phyloP scores from a whole-genome alignment of 2,329 filamentous ascomycete genomes.

The Ophiostoma pallidulum region DNA sequence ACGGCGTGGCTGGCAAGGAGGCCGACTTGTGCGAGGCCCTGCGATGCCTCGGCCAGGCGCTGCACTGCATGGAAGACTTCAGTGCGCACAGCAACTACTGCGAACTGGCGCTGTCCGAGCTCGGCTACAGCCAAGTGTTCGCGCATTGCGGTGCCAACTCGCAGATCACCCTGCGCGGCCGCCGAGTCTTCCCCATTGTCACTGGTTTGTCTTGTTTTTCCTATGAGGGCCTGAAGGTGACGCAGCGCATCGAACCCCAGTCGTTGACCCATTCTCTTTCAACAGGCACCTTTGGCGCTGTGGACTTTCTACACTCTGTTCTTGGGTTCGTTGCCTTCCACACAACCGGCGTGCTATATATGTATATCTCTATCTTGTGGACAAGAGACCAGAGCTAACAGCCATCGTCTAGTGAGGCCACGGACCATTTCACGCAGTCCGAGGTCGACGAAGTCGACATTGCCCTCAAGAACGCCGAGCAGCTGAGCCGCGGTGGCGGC shows the following conservation, averaged over 20 bases:
- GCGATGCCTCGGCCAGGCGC: conserved; percentile 63
- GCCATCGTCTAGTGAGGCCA: conserved; percentile 46
- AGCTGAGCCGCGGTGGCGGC: conserved; percentile 26
- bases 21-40: conserved; percentile 73
- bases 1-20: conserved; percentile 54
- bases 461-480: conserved; percentile 60
- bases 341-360: background rate
- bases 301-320: conserved; percentile 77
- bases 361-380: too few species aligned
- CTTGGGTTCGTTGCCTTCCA: conserved; percentile 31
- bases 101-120: conserved; percentile 65
- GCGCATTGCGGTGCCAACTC: conserved; percentile 60
- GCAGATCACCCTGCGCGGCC: conserved; percentile 56
- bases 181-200: conserved; percentile 62
- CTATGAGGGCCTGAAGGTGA: too few species aligned
- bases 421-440: conserved; percentile 75
- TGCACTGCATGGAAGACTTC: conserved; percentile 72
- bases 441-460: conserved; percentile 74
- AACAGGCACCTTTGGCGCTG: conserved; percentile 59
- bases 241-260: background rate
- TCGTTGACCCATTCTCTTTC: background rate
- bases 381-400: background rate
- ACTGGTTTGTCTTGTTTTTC: conserved; percentile 35
- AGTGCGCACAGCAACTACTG: conserved; percentile 78
- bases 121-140: conserved; percentile 60